These are phyloP conservation scores for Mycena rosella DNA, from an alignment of 768 basidiomycete species.

Conservation along the genomic window DNA sequence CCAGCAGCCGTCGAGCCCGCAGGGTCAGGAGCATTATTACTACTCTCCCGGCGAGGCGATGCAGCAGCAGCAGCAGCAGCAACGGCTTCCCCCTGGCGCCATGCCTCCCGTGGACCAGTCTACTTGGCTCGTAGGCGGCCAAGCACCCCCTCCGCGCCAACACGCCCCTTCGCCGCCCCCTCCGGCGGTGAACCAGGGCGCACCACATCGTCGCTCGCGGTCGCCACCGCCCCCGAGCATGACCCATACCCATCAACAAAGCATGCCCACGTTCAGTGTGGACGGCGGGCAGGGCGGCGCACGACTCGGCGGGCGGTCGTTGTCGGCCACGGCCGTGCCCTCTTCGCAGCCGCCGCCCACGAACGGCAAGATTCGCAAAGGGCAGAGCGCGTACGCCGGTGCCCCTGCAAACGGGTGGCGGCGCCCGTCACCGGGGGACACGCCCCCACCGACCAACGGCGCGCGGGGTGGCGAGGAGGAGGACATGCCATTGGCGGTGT, in stretches of 20 bases:
- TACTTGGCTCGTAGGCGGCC: slow-evolving; percentile 38
- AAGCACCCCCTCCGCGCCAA: slow-evolving; percentile 33
- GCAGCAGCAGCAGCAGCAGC: slow-evolving; percentile 51
- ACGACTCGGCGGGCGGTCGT: slow-evolving; percentile 73
- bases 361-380: slow-evolving; percentile 74
- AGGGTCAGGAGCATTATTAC: slow-evolving; percentile 52
- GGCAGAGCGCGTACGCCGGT: slow-evolving; percentile 71
- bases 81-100: slow-evolving; percentile 70
- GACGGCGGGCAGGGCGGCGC: slow-evolving; percentile 41
- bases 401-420: slow-evolving; percentile 58
- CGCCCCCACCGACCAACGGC: slow-evolving; percentile 41
- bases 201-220: slow-evolving; percentile 57
- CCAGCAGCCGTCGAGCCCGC: slow-evolving; percentile 29
- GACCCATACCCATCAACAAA: slow-evolving; percentile 41
- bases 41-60: slow-evolving; percentile 48
- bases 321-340: slow-evolving; percentile 72
- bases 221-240: slow-evolving; percentile 64
- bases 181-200: slow-evolving; percentile 34
- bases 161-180: slow-evolving; percentile 49
- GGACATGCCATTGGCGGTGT: slow-evolving; percentile 83
- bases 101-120: slow-evolving; percentile 67
- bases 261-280: slow-evolving; percentile 50
- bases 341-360: slow-evolving; percentile 52
- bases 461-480: slow-evolving; percentile 72
- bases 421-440: slow-evolving; percentile 27